Percentiles rank a stretch among this genome's conserved stretches.
Conservation (phyloP, 345 rosid species). For the Aurinia saxatilis region DNA sequence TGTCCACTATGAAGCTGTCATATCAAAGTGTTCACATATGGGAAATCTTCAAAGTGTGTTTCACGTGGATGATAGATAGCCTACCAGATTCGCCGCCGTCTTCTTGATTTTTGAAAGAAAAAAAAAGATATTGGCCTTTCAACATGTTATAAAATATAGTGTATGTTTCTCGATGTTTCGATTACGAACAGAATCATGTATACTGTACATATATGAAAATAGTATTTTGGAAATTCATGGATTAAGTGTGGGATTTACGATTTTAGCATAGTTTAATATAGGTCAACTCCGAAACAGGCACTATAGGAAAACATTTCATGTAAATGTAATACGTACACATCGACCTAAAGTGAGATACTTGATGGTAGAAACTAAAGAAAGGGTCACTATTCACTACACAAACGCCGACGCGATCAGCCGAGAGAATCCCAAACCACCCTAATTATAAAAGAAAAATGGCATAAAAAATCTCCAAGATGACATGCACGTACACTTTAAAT, state of each 20-base stretch:
- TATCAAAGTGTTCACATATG: slow-evolving; percentile 18
- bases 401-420: neutral
- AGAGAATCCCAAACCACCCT: neutral
- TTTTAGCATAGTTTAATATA: slow-evolving; percentile 1
- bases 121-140: neutral
- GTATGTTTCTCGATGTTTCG: neutral
- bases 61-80: slow-evolving; percentile 17
- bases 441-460: too few species aligned
- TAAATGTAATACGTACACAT: too few species aligned
- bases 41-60: slow-evolving; percentile 21
- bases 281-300: slow-evolving; percentile 10
- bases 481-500: too few species aligned
- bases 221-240: neutral
- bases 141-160: neutral
- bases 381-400: slow-evolving; percentile 16
- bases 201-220: neutral
- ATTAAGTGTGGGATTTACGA: neutral
- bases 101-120: neutral
- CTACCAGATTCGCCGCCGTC: neutral
- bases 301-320: neutral
- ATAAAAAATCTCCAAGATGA: too few species aligned
- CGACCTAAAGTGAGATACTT: slow-evolving; percentile 12
- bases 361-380: too few species aligned
- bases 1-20: slow-evolving; percentile 7
- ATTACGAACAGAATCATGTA: neutral